These are phyloP conservation scores for Chlamydomonas asymmetrica DNA, from an alignment of 139 green algal species.

Conservation along the genomic window DNA sequence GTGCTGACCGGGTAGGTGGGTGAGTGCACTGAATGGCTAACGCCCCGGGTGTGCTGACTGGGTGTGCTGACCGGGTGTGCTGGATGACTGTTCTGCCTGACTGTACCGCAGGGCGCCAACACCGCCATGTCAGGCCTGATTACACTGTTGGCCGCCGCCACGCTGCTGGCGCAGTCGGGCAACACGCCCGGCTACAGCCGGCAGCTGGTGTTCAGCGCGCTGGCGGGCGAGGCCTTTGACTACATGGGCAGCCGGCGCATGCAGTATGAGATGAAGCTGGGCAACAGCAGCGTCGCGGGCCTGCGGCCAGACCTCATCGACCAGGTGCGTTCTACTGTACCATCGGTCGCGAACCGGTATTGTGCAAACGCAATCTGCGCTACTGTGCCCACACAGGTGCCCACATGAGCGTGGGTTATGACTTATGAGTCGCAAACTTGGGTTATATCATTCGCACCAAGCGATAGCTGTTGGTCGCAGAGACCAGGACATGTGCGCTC, in stretches of 20 bases:
- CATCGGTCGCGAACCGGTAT: too few relatives aligned
- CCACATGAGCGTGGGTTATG: too few relatives aligned
- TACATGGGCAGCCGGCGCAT: slow-evolving; percentile 73
- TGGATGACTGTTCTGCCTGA: background rate
- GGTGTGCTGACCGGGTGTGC: too few relatives aligned
- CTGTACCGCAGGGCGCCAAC: slow-evolving; percentile 57
- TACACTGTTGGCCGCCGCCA: slow-evolving; percentile 63
- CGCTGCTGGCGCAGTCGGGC: slow-evolving; percentile 38
- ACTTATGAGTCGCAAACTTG: too few relatives aligned
- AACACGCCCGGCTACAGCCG: slow-evolving; percentile 28
- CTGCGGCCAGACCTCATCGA: slow-evolving; percentile 50
- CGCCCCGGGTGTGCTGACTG: too few relatives aligned
- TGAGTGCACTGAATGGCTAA: too few relatives aligned
- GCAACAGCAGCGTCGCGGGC: slow-evolving; percentile 29
- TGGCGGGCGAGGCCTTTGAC: slow-evolving; percentile 72
- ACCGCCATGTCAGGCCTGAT: slow-evolving; percentile 69
- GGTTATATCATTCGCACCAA: too few relatives aligned
- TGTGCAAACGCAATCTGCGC: too few relatives aligned
- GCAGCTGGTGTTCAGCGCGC: slow-evolving; percentile 64
- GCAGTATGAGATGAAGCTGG: slow-evolving; percentile 65
- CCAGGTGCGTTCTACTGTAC: slow-evolving; percentile 51
- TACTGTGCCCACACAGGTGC: too few relatives aligned
- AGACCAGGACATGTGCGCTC: too few relatives aligned
- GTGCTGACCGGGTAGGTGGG: too few relatives aligned
- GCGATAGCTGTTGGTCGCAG: too few relatives aligned